Evolutionary conservation across 306 rosid species (phyloP), one percentile per base, ranked within the genome.

Genomic region (Biancaea sappan): DNA sequence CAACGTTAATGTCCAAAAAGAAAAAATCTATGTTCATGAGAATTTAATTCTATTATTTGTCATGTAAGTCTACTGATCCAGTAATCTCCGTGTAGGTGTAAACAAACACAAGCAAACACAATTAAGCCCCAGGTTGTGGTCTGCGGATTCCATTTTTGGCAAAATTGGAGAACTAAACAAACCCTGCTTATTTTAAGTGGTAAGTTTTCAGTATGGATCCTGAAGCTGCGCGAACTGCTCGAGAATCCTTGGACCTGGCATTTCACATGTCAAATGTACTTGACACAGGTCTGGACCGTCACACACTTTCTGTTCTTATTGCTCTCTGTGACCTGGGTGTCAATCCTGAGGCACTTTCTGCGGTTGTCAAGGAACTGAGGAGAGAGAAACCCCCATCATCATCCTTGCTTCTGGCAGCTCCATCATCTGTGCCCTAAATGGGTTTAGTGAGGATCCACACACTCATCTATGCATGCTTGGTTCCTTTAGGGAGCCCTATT

Each of bases 241-340:
- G 93, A 31, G 97, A 92, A 71, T 89, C 97, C 15, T 80, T 92
- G 16, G 96, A 89, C 77, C 82, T 89, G 7, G 93, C 96, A 70
- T 92, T 89, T 65, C 91, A 87, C 29, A 87, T 89, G 85, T 89
- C 89, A 4, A 92, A 87, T 79, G 43, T 92, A 53, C 90, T 89
- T 2, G 89, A 86, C 65, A 82, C 91, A 0, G 89, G 91, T 75
- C 86, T 88, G 50, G 96, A 90, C 32, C 90, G 90, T 46, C 97
- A 89, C 83, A 83, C 96, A 29, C 90, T 92, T 32, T 92, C 96
- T 51, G 83, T 92, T 68, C 96, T 89, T 14, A 84, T 89, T 59
- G 93, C 97, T 2, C 92, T 92, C 3, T 87, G 97, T 68, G 97
- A 92, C 76, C 82, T 92, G 78, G 93, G 91, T 48, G 87, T 87